Conservation (phyloP, 176 grass and related monocot species). For the Poa pratensis region DNA sequence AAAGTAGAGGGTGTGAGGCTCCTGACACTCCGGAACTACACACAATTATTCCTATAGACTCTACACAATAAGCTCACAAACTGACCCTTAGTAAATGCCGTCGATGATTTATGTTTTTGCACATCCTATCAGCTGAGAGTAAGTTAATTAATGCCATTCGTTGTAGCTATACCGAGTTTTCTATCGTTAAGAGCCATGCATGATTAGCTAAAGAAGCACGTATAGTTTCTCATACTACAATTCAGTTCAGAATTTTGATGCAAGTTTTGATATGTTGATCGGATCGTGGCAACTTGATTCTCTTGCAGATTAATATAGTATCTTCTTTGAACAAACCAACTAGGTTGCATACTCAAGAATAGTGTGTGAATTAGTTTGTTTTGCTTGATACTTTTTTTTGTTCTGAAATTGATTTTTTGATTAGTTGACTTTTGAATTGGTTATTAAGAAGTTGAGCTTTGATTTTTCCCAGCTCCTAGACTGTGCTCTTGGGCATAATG, state of each 20-base stretch:
- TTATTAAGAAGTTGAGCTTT: conserved; percentile 47
- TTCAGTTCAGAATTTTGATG: conserved; percentile 11
- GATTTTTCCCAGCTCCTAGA: conserved; percentile 73
- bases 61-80: background rate
- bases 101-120: conserved; percentile 13
- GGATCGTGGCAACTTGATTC: background rate
- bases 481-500: conserved; percentile 98
- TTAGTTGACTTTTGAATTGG: conserved; percentile 16
- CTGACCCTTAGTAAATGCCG: background rate
- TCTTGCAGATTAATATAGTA: conserved; percentile 9
- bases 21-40: background rate
- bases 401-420: conserved; percentile 32
- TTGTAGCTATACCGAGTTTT: conserved; percentile 16
- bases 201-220: conserved; percentile 8
- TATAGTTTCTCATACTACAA: conserved; percentile 24
- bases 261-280: conserved; percentile 28
- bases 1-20: conserved; percentile 2
- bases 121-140: conserved; percentile 24
- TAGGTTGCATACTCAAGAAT: conserved; percentile 39
- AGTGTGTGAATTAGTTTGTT: conserved; percentile 3
- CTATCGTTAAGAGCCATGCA: conserved; percentile 12
- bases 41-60: conserved; percentile 6
- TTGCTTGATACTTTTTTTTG: background rate
- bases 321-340: conserved; percentile 11
- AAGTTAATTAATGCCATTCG: conserved; percentile 6